Evolutionary conservation across 257 asterid genomes (phyloP).

Genomic region (Eustoma russellianum): DNA sequence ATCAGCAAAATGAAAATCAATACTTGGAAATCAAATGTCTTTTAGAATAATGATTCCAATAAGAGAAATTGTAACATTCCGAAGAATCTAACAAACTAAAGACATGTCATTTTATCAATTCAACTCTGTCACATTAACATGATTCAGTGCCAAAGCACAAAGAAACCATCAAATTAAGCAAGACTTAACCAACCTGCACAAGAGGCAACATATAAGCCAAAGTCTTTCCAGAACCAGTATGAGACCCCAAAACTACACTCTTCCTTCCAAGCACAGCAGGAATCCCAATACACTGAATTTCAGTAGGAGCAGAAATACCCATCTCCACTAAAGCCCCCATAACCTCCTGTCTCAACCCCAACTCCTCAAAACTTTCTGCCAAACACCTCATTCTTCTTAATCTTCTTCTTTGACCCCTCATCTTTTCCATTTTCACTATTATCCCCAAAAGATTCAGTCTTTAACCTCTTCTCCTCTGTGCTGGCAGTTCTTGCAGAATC

Average conservation of each 20-base stretch:
- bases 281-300: slow-evolving; percentile 88
- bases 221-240: slow-evolving; percentile 98
- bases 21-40: no score
- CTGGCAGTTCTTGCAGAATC: slow-evolving; percentile 33
- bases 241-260: slow-evolving; percentile 91
- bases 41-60: neutral
- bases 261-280: slow-evolving; percentile 68
- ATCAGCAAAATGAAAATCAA: neutral
- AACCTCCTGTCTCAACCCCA: slow-evolving; percentile 74
- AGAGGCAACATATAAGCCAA: slow-evolving; percentile 93
- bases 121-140: neutral
- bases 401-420: slow-evolving; percentile 36
- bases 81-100: neutral
- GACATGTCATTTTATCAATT: neutral
- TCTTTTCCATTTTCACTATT: slow-evolving; percentile 19
- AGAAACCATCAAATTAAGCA: neutral
- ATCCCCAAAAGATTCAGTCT: slow-evolving; percentile 10
- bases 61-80: neutral
- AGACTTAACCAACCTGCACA: slow-evolving; percentile 50
- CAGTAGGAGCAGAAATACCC: slow-evolving; percentile 75
- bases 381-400: slow-evolving; percentile 32
- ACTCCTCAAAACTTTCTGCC: slow-evolving; percentile 66
- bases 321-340: slow-evolving; percentile 69
- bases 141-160: neutral
- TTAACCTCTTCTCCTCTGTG: slow-evolving; percentile 1